Base-by-base conservation (phyloP, 2,329 filamentous ascomycete species). In the Fusarium coffeatum region DNA sequence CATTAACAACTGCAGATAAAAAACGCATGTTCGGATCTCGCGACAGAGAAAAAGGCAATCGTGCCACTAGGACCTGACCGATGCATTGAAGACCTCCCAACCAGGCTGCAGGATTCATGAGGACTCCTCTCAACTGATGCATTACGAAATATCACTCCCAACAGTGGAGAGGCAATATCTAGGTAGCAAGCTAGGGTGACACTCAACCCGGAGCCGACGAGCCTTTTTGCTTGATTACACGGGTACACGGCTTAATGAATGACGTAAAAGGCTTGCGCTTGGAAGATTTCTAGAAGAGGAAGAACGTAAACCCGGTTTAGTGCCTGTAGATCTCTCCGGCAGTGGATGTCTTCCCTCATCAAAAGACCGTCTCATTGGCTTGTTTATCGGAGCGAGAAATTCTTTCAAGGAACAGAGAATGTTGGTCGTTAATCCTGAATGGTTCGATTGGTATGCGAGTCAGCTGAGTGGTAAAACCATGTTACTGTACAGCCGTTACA, bases 281-380 rank as follows among this genome's bases (percentile, higher is more conserved):
- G n/a, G 68, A 71, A 68, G 13, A 32, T 34, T 70, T 70, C 68
- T 65, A 64, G 68, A 70, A 70, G 25, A 27, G 64, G 68, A 64
- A 40, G 27, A 70, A 64, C 10, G 27, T 64, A n/a, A 46, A 51
- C 23, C 67, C 68, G 51, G 0, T 32, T 13, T 61, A 61, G 65
- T 45, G 15, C 15, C 13, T 37, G 68, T 45, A 53, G 68, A 70
- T 70, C 68, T 8, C 28, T 57, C 43, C 6, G 20, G 28, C 13
- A 27, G 42, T 43, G 37, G 16, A 27, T 40, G 40, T 43, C 11
- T 22, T n/a, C 23, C 16, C 46, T 46, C 6, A 34, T 11, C 2
- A 7, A 15, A 15, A 6, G 7, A 1, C 3, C 2, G 3, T 9
- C 3, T 46, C 18, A 69, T 69, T 69, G 66, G 66, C 13, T 12